Percentiles rank a stretch among this genome's conserved stretches.
These are phyloP conservation scores for Lagerstroemia speciosa DNA, from an alignment of 345 rosid genomes.

Conservation along the genomic window DNA sequence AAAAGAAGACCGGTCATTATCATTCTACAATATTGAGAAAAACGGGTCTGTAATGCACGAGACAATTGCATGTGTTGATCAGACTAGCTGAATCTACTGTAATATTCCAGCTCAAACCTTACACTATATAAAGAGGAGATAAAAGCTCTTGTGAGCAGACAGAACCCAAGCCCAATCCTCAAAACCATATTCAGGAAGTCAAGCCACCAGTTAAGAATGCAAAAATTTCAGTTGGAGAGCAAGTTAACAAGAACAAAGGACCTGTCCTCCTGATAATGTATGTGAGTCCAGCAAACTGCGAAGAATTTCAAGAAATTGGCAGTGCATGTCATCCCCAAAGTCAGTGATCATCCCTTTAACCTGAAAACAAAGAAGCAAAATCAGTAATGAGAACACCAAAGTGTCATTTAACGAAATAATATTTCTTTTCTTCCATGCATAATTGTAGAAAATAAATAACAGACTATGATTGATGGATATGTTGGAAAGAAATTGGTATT, in stretches of 20 bases:
- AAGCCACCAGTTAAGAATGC: background rate
- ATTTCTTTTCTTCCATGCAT: background rate
- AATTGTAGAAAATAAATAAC: background rate
- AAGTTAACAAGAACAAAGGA: conserved; percentile 15
- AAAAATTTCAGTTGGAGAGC: background rate
- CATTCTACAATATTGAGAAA: background rate
- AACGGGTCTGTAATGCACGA: background rate
- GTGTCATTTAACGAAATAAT: background rate
- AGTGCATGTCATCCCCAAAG: conserved; percentile 91
- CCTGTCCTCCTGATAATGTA: conserved; percentile 73
- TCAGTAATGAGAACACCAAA: background rate
- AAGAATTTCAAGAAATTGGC: conserved; percentile 96
- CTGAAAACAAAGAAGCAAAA: conserved; percentile 26
- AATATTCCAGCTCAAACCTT: background rate
- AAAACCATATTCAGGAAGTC: background rate
- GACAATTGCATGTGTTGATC: background rate
- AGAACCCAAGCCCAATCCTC: background rate
- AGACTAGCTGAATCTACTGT: background rate
- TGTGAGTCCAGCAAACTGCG: conserved; percentile 91
- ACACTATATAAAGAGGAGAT: background rate
- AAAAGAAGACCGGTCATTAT: background rate
- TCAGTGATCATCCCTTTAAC: conserved; percentile 95
- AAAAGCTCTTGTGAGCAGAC: background rate
- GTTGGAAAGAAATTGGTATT: background rate
- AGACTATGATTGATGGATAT: background rate